Percentiles rank a stretch among this genome's conserved stretches.
Conservation (phyloP, 495 filamentous ascomycete genomes). For the Barbatosphaeria neglecta region DNA sequence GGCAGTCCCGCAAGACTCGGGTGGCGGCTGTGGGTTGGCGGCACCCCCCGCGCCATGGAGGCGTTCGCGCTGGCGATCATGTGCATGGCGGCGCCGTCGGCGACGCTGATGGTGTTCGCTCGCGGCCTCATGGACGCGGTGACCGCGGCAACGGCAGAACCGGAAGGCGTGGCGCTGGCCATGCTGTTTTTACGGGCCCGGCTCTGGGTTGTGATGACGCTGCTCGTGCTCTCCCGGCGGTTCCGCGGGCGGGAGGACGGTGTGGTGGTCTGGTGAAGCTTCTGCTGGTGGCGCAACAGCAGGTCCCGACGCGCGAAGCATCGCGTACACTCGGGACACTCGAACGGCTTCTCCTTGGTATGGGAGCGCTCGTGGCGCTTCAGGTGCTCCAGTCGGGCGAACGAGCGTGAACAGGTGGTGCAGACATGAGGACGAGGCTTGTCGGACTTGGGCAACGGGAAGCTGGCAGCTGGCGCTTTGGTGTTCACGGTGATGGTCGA, state of each 20-base stretch:
- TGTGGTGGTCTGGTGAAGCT: conserved; percentile 92
- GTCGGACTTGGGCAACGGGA: conserved; percentile 84
- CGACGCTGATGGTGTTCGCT: conserved; percentile 94
- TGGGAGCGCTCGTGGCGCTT: conserved; percentile 98
- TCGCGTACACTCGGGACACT: conserved; percentile 87
- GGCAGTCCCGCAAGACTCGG: conserved; percentile 55
- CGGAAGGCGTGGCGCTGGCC: conserved; percentile 40
- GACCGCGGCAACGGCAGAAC: conserved; percentile 30
- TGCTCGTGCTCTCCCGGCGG: conserved; percentile 78
- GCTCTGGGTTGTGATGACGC: conserved; percentile 50
- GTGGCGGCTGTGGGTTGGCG: conserved; percentile 46
- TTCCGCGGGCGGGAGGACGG: conserved; percentile 80
- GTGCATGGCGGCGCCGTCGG: conserved; percentile 65
- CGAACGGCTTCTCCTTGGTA: conserved; percentile 98
- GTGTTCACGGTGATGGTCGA: conserved; percentile 42
- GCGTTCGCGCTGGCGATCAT: conserved; percentile 51
- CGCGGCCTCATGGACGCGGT: conserved; percentile 64
- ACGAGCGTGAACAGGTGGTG: conserved; percentile 82
- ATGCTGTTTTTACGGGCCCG: conserved; percentile 88
- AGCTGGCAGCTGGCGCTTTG: conserved; percentile 32
- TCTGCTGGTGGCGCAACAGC: conserved; percentile 92
- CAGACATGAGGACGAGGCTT: conserved; percentile 95
- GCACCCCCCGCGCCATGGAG: conserved; percentile 41
- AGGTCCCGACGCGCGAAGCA: conserved; percentile 94
- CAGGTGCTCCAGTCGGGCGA: conserved; percentile 90